Evolutionary conservation across 2,329 filamentous ascomycete genomes (phyloP), one percentile per base, ranked within the genome.

Genomic region (Ophiosphaerella narmari): DNA sequence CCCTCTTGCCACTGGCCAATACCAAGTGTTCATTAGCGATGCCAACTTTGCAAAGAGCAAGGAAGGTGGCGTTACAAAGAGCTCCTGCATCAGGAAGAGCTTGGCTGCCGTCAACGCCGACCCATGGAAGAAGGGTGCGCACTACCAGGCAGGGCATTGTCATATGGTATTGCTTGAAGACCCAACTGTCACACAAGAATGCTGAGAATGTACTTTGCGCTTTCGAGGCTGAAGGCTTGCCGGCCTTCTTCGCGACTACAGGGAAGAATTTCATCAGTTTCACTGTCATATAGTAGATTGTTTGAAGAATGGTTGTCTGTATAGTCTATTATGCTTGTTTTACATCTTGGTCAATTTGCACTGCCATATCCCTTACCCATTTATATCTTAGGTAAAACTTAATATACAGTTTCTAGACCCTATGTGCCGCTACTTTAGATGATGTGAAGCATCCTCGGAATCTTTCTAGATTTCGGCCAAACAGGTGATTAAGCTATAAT

Each of bases 1-100:
- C 52, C 55, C 55, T 14, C 39, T 59, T 8, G 39, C 36, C 26
- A 67, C 63, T 14, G 59, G 60, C 18, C 58, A 67, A 37, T 69
- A 56, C 57, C 57, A 68, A 45, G 54, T 70, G 21, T 69, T 61
- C 50, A 57, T 67, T 55, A 62, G 60, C 55, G 46, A 50, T 39
- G 44, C 43, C 12, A 68, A 68, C 47, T 67, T 62, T 32, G 51
- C 59, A 1, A 31, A 23, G 31, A 35, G 36, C 5, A 41, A 39
- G 24, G 48, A 59, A 32, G 55, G 60, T 33, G 63, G 56, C 47
- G 48, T 59, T 16, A 31, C 35, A 33, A 59, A 58, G 46, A 51
- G 55, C 7, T 3, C 38, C 2, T 57, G 52, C 39, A 29, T 33
- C 18, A 36, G 34, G 39, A 46, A 29, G 23, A 46, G 21, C 38